Evolutionary conservation across 768 basidiomycete genomes (phyloP).

Genomic region (Xanthoconium purpureum): DNA sequence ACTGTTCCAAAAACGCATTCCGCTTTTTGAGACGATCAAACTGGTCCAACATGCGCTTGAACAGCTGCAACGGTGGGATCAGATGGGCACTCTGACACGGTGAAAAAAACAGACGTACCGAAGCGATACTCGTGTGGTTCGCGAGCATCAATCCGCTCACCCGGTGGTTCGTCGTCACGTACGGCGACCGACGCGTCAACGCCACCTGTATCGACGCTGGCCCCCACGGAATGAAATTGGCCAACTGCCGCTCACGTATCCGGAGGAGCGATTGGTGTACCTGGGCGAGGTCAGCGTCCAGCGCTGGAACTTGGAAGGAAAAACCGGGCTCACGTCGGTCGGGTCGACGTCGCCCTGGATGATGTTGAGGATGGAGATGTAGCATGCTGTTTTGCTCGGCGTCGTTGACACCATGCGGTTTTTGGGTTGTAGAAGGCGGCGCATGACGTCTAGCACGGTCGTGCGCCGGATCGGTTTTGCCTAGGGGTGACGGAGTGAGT

Average conservation of each 20-base stretch:
- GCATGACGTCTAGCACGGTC: slow-evolving; percentile 98
- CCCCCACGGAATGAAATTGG: slow-evolving; percentile 99
- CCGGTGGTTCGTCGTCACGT: slow-evolving; percentile 83
- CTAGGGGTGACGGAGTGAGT: slow-evolving; percentile 35
- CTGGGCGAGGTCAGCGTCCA: slow-evolving; percentile 36
- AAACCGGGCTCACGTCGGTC: slow-evolving; percentile 70
- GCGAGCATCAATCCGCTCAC: slow-evolving; percentile 98
- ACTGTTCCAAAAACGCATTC: slow-evolving; percentile 95
- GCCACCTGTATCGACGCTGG: slow-evolving; percentile 98
- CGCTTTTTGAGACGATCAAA: slow-evolving; percentile 84
- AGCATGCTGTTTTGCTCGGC: slow-evolving; percentile 90
- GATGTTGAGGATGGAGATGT: slow-evolving; percentile 97
- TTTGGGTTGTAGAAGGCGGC: slow-evolving; percentile 93
- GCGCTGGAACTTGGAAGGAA: neutral
- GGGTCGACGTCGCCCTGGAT: slow-evolving; percentile 99
- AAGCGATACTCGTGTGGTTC: slow-evolving; percentile 98
- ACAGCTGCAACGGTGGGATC: slow-evolving; percentile 52
- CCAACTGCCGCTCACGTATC: slow-evolving; percentile 93
- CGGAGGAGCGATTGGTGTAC: slow-evolving; percentile 96
- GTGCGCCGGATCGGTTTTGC: slow-evolving; percentile 95
- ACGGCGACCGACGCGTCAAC: slow-evolving; percentile 85
- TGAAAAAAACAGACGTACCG: slow-evolving; percentile 48
- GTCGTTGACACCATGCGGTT: slow-evolving; percentile 96
- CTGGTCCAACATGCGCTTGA: slow-evolving; percentile 94
- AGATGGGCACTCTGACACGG: neutral